Evolutionary conservation across 371 early-diverging fungal genomes (phyloP), one percentile per base, ranked within the genome.

Genomic region (Vittaforma corneae): DNA sequence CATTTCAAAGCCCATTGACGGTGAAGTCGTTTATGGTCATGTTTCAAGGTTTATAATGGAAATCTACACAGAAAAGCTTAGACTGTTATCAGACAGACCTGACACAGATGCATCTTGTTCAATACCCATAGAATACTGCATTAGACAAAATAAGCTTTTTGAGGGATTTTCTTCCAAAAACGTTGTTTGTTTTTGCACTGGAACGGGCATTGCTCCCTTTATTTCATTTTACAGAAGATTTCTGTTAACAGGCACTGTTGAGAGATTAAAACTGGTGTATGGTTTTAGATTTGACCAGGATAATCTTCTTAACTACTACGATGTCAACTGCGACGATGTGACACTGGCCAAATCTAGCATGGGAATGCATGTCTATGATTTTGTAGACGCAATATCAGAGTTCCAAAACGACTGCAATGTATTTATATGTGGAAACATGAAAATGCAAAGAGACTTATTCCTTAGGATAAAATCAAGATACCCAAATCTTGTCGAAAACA

Each of bases 191-290:
- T 61, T 79, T 54, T 71, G 72, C 28, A 76, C 74, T 30, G 79
- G 79, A 37, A 74, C 75, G 34, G 79, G 79, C 33, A 65, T 79
- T 28, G 72, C 77, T 14, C 79, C 74, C 5, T 79, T 79, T 70
- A 33, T 79, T 20, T 66, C 75, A 18, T 74, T 79, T 67, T 40
- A 65, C 11, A 60, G 56, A n/a, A 71, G 75, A 44, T 38, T 38
- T 30, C n/a, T 42, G 11, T 1, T 32, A 44, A 56, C 67, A 30
- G 51, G 62, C 20, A 18, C 18, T 16, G n/a, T n/a, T n/a, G n/a
- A n/a, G n/a, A n/a, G n/a, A n/a, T 47, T 74, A 34, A 58, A 48
- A 50, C 38, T 79, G 3, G 64, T 79, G 11, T 79, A 76, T 53
- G 79, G 79, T 45, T 79, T 66, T 51, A 70, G 74, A 62, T 51